Evolutionary conservation across 768 basidiomycete genomes (phyloP).

Genomic region (Trametes coccinea): DNA sequence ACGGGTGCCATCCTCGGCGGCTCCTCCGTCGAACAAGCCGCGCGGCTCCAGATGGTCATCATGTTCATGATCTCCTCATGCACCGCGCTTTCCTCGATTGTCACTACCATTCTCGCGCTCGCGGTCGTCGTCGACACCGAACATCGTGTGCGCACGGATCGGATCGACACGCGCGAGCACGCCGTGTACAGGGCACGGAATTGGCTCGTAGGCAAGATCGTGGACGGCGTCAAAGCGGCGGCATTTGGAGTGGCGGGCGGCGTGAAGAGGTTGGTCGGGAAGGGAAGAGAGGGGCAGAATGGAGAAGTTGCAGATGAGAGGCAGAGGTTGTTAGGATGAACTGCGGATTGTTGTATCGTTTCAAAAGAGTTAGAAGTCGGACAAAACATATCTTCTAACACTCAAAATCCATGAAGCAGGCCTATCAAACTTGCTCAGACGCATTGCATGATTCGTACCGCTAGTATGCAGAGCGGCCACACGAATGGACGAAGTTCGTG

Average conservation of each 20-base stretch:
- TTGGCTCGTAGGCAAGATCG: slow-evolving; percentile 29
- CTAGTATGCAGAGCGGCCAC: too few species aligned
- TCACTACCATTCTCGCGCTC: slow-evolving; percentile 61
- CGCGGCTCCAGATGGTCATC: slow-evolving; percentile 87
- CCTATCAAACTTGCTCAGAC: too few species aligned
- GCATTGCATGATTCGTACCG: too few species aligned
- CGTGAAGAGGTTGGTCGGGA: slow-evolving; percentile 8
- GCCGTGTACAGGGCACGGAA: slow-evolving; percentile 33
- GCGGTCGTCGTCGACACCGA: slow-evolving; percentile 65
- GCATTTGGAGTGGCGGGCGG: neutral
- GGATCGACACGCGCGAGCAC: slow-evolving; percentile 45
- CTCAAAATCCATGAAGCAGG: too few species aligned
- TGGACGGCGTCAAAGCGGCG: neutral
- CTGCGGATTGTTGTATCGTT: neutral
- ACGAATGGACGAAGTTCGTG: too few species aligned
- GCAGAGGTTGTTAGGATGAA: slow-evolving; percentile 27
- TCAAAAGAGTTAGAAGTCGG: too few species aligned
- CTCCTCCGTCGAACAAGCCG: slow-evolving; percentile 80
- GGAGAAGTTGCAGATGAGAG: slow-evolving; percentile 21
- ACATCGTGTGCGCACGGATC: slow-evolving; percentile 62
- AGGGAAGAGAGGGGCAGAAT: slow-evolving; percentile 10
- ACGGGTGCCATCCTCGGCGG: slow-evolving; percentile 89
- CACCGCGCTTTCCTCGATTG: slow-evolving; percentile 69
- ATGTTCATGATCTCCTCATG: slow-evolving; percentile 91
- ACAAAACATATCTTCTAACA: too few species aligned